A percentile compares a stretch with the other conserved stretches of the same genome.
Conservation (phyloP, 768 basidiomycete species). For the Tylopilus rubrobrunneus region DNA sequence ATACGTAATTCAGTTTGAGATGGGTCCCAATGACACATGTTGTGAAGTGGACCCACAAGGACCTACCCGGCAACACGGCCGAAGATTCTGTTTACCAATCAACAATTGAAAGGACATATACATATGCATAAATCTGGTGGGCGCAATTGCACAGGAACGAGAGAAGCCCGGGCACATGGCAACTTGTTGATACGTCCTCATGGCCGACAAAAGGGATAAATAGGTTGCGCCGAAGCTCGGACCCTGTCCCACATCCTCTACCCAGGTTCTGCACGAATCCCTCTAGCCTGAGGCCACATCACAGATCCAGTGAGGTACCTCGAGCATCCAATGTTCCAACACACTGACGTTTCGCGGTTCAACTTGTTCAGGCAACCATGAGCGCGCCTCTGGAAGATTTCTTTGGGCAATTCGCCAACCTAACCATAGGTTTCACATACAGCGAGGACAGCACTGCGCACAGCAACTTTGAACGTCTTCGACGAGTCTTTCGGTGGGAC, state of each 20-base stretch:
- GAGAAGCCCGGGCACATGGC: neutral
- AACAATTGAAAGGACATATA: neutral
- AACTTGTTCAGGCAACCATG: constrained; percentile 3
- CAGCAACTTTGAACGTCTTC: constrained; percentile 19
- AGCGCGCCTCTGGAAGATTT: constrained; percentile 22
- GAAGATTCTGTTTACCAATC: neutral
- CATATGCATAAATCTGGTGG: neutral
- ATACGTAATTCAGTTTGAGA: too few species aligned
- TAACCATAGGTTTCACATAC: constrained; percentile 15
- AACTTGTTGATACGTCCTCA: neutral
- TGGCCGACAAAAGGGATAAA: neutral
- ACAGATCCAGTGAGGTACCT: neutral
- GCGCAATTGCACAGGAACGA: constrained; percentile 9
- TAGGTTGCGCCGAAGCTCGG: neutral
- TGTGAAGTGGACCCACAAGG: neutral
- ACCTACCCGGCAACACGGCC: neutral
- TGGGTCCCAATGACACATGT: neutral
- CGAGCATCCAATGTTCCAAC: neutral
- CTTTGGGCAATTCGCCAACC: constrained; percentile 18
- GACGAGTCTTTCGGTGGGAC: constrained; percentile 1
- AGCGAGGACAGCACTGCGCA: constrained; percentile 9
- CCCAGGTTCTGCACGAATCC: neutral
- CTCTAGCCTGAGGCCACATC: neutral
- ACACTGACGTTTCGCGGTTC: constrained; percentile 5
- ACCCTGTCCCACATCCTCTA: neutral